Evolutionary conservation across 2,329 filamentous ascomycete genomes (phyloP).

Genomic region (Nigrospora sphaerica): DNA sequence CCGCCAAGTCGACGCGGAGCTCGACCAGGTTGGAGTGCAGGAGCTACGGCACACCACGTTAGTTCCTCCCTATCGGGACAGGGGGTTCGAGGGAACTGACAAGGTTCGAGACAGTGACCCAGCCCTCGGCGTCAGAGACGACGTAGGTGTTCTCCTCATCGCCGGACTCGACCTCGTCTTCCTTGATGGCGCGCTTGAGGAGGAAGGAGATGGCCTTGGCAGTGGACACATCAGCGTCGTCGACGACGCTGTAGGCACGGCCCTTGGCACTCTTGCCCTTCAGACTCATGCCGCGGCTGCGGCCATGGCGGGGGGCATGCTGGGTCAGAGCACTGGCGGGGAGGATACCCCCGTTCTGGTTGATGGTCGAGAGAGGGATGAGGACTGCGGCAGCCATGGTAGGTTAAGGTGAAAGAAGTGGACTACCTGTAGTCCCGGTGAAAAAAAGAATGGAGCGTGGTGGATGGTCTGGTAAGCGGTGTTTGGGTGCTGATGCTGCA

Average conservation of each 20-base stretch:
- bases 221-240: slow-evolving; percentile 30
- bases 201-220: slow-evolving; percentile 33
- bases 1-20: slow-evolving; percentile 25
- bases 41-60: slow-evolving; percentile 18
- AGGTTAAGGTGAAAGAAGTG: neutral
- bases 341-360: slow-evolving; percentile 26
- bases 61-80: neutral
- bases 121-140: slow-evolving; percentile 30
- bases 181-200: slow-evolving; percentile 29
- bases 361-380: slow-evolving; percentile 25
- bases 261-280: slow-evolving; percentile 26
- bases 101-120: slow-evolving; percentile 30
- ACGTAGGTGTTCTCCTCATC: slow-evolving; percentile 20
- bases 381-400: slow-evolving; percentile 27
- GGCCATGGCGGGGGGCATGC: slow-evolving; percentile 26
- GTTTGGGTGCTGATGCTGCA: too few species aligned
- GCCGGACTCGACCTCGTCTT: slow-evolving; percentile 25
- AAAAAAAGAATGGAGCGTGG: too few species aligned
- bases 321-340: slow-evolving; percentile 26
- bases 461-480: too few species aligned
- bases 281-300: slow-evolving; percentile 30
- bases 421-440: too few species aligned
- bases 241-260: slow-evolving; percentile 31
- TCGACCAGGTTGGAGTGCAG: slow-evolving; percentile 24
- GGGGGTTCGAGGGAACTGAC: slow-evolving; percentile 19